Conservation (phyloP, 768 basidiomycete genomes). For the Tephrocybe sp. region DNA sequence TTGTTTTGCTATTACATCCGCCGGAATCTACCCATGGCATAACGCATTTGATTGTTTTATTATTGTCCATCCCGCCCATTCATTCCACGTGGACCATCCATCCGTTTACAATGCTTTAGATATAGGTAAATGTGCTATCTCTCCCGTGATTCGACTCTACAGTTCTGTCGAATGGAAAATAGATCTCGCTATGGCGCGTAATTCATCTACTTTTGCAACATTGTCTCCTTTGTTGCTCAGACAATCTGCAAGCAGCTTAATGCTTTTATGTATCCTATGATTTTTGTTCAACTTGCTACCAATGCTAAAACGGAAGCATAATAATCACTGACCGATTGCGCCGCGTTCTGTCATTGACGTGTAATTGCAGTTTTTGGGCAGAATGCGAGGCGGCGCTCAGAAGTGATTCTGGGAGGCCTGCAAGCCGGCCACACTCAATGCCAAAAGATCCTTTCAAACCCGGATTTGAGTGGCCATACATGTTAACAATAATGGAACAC, state of each 20-base stretch:
- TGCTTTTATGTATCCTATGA: slow-evolving; percentile 13
- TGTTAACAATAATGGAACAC: not conserved
- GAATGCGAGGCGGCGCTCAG: slow-evolving; percentile 56
- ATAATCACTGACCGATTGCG: slow-evolving; percentile 55
- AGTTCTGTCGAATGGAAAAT: slow-evolving; percentile 7
- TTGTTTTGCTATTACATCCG: not conserved
- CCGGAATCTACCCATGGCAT: not conserved
- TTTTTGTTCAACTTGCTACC: not conserved
- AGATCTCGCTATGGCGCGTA: slow-evolving; percentile 11
- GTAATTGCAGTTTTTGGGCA: slow-evolving; percentile 52
- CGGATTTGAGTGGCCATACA: not conserved
- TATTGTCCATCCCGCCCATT: not conserved
- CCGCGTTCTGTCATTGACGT: slow-evolving; percentile 47
- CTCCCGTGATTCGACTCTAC: slow-evolving; percentile 3
- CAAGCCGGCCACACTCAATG: slow-evolving; percentile 88
- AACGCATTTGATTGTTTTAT: not conserved
- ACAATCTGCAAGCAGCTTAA: slow-evolving; percentile 9
- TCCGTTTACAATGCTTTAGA: slow-evolving; percentile 1
- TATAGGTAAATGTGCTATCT: slow-evolving; percentile 2
- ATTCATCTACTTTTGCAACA: slow-evolving; percentile 7
- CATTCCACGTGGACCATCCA: not conserved
- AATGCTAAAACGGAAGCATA: not conserved
- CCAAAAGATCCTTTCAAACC: slow-evolving; percentile 69
- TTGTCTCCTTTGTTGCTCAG: not conserved
- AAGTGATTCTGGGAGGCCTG: slow-evolving; percentile 73